Evolutionary conservation across 176 grass and related monocot species (phyloP), one percentile per base, ranked within the genome.

Genomic region (Leersia perrieri): DNA sequence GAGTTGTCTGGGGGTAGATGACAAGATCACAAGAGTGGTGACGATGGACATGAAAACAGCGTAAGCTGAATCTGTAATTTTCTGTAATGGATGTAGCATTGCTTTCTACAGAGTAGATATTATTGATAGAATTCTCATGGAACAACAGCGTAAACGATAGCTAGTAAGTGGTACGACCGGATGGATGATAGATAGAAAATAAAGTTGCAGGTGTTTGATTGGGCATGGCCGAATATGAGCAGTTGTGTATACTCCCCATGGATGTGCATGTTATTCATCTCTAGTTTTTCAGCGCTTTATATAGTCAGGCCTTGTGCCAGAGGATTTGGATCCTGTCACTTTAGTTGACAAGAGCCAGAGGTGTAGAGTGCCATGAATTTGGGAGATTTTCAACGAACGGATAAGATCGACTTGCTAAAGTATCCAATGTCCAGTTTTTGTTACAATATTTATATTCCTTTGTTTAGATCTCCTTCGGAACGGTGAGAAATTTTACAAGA

Each of bases 1-100:
- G 87, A 95, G 63, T 40, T 95, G 9, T 95, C 93, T 60, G 78
- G 73, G 11, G 93, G 79, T 60, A 92, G 93, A 90, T 95, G 62
- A 87, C 3, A 40, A 57, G n/a, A n/a, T n/a, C n/a, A n/a, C n/a
- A n/a, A n/a, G n/a, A n/a, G 13, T 2, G 1, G 41, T 49, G 32
- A 39, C 9, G 61, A 65, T n/a, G 33, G 41, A 53, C 13, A n/a
- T 55, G 26, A 28, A 71, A 35, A 42, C 39, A 44, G 32, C 11
- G 29, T 31, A 70, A 47, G n/a, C 20, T 6, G 3, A 57, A 25
- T 27, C 3, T 72, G 29, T 61, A 62, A 53, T 57, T 23, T 23
- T 23, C 20, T 57, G 51, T 51, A 51, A 51, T 63, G 74, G 47
- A 71, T 77, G 65, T 45, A 47, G 18, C 18, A n/a, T 14, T 34